Conservation (phyloP, 805 yeast genomes). For the Saccharomycopsis synnaedendra region DNA sequence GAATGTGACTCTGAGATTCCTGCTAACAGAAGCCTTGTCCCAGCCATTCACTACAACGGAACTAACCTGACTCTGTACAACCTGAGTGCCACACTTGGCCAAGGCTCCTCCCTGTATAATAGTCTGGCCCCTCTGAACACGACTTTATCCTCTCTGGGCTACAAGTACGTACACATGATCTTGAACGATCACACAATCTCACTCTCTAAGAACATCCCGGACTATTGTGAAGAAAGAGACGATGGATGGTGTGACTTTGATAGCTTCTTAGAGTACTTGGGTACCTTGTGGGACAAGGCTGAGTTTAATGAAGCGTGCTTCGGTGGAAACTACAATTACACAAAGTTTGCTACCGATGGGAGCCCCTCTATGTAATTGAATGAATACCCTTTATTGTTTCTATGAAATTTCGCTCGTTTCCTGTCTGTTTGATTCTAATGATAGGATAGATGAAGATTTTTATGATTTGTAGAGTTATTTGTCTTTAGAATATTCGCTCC, state of each 20-base stretch:
- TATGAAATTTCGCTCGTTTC: too few species aligned
- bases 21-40: conserved; percentile 10
- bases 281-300: conserved; percentile 15
- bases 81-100: background rate
- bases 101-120: background rate
- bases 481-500: too few species aligned
- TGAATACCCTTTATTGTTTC: too few species aligned
- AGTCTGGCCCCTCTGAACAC: background rate
- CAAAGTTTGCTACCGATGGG: conserved; percentile 10
- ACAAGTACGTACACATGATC: conserved; percentile 16
- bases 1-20: conserved; percentile 17
- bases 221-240: conserved; percentile 17
- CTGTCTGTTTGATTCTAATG: too few species aligned
- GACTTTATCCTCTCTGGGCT: background rate
- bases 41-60: background rate
- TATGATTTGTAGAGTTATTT: too few species aligned
- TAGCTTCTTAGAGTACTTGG: conserved; percentile 16
- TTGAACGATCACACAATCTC: conserved; percentile 17
- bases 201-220: conserved; percentile 16
- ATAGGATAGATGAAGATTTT: too few species aligned
- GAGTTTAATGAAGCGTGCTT: conserved; percentile 13
- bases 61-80: background rate
- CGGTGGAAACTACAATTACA: conserved; percentile 4
- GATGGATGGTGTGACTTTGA: conserved; percentile 18
- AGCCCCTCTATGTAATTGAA: background rate